Evolutionary conservation across 1,284 basidiomycete genomes (phyloP), one percentile per base, ranked within the genome.

Genomic region (Leccinum fuscescens): DNA sequence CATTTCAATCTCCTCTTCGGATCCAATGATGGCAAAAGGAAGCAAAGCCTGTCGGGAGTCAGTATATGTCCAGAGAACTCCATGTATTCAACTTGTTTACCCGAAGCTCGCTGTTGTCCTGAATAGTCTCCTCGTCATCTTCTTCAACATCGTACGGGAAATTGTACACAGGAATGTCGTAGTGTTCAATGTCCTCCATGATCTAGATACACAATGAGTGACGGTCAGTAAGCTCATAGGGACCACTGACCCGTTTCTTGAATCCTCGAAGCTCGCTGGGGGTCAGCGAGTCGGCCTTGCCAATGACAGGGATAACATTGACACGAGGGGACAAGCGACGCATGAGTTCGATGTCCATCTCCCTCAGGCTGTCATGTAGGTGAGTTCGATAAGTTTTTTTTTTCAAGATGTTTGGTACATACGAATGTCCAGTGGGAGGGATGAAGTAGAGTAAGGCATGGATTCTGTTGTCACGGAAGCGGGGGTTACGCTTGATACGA

Each of bases 261-360:
- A 99, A 99, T 11, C 89, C 94, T 64, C 86, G 86, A 58, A 98
- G 86, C 76, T 98, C 96, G 63, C 82, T 86, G 4, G 93, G 93
- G 15, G 96, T 98, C 74, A 99, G 79, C 7, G 93, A 90, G 78
- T 99, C 97, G 6, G 96, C 91, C 78, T 99, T 99, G 67, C 97
- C 97, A 73, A 99, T 86, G 71, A 99, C 96, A 59, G 97, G 97
- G 67, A 99, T 99, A 67, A 99, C 97, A 74, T 99, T 99, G 76
- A 98, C 97, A 63, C 94, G 90, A 24, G 94, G 94, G 11, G 96
- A 96, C 60, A 98, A 85, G 65, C 94, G 92, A 65, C 94, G 90
- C 96, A 98, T 98, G 62, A 98, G 82, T 75, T 98, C 97, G 69
- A 99, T 99, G 77, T 99, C 97, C 86, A 99, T 96, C 78, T 99